phyloP scores from a whole-genome alignment of 179 eudicot genomes.

The Heliamphora pulchella region DNA sequence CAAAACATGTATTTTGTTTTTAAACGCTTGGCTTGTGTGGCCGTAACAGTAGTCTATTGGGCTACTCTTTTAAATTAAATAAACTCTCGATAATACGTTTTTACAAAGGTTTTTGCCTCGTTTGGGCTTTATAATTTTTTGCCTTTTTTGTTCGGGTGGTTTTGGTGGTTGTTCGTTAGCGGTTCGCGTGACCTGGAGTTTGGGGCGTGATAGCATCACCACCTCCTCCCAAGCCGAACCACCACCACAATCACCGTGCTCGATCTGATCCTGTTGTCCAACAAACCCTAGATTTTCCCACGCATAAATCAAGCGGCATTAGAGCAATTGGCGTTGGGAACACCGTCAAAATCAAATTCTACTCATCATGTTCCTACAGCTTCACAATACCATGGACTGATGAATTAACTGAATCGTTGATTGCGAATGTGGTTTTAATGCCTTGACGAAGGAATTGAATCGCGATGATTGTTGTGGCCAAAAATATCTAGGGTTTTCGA shows the following conservation, averaged over 20 bases:
- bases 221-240: slow-evolving; percentile 41
- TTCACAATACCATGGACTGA: background rate
- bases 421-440: background rate
- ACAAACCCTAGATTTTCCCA: slow-evolving; percentile 54
- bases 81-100: no score
- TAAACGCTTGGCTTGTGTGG: no score
- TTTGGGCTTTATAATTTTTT: no score
- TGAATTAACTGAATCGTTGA: background rate
- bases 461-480: background rate
- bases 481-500: no score
- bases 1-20: no score
- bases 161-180: no score
- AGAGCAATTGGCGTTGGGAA: slow-evolving; percentile 63
- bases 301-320: slow-evolving; percentile 31
- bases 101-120: no score
- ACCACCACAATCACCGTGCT: slow-evolving; percentile 27
- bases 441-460: background rate
- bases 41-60: no score
- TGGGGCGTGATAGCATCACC: slow-evolving; percentile 18
- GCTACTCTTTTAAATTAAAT: no score
- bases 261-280: slow-evolving; percentile 31
- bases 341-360: slow-evolving; percentile 64
- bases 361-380: slow-evolving; percentile 76
- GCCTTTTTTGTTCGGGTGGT: no score
- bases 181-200: no score